Evolutionary conservation across 2,329 filamentous ascomycete genomes (phyloP), one percentile per base, ranked within the genome.

Genomic region (Neofusicoccum parvum): DNA sequence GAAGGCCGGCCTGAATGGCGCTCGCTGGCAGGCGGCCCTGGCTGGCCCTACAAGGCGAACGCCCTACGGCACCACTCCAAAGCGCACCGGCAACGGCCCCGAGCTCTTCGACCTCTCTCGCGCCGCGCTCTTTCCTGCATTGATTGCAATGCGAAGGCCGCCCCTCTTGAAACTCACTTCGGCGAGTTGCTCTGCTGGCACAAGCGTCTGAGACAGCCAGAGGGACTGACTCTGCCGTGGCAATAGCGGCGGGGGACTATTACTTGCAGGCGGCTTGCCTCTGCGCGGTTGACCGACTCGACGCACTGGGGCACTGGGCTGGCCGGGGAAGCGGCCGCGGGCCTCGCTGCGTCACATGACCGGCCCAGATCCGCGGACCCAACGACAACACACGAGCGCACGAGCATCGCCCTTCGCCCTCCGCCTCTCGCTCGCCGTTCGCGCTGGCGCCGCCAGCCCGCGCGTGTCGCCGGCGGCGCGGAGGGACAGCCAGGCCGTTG

Each of bases 331-430:
- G 23, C 14, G 23, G 23, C 23, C 10, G 23, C 27, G 48, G 48
- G 46, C 46, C 46, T 50, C 27, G 3, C 15, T 36, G 32, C 50
- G 34, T 53, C 50, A 53, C 50, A 53, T 53, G 50, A 53, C 50
- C 50, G 50, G 50, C 50, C 32, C 50, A 53, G 50, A 14, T 53
- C 50, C 50, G 50, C 23, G 50, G 50, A 20, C 17, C 32, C 50
- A 20, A 53, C 50, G 50, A 53, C 50, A 53, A 53, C 32, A 37
- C 50, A 53, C 32, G 50, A 20, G 9, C 50, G 34, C 50, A 53
- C 50, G 50, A 53, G 50, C 34, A 37, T 10, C 50, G 12, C 50
- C 20, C 0, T 39, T 39, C 17, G 14, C 37, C 20, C 50, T 20
- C 32, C 15, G 49, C 32, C 14, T 39, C 37, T 23, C 20, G 20